Evolutionary conservation across 306 rosid species (phyloP).

Genomic region (Comarum palustre): DNA sequence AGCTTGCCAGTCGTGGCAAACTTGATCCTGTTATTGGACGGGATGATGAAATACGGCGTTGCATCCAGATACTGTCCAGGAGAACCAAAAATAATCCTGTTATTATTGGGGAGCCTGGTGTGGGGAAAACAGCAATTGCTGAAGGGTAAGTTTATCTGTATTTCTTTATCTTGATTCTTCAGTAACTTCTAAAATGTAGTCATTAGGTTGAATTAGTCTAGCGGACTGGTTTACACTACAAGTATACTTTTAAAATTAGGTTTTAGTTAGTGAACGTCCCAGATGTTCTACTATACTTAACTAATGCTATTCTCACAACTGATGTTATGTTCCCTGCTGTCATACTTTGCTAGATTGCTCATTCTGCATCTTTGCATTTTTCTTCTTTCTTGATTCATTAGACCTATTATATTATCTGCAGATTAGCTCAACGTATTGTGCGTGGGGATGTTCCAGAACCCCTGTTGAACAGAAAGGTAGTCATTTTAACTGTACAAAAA

Average conservation of each 20-base stretch:
- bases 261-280: background rate
- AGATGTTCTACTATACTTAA: background rate
- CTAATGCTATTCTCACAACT: background rate
- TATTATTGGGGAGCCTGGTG: slow-evolving; percentile 98
- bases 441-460: slow-evolving; percentile 99
- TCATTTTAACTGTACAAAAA: background rate
- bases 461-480: slow-evolving; percentile 79
- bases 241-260: background rate
- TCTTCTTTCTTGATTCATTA: background rate
- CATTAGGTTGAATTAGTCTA: background rate
- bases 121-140: slow-evolving; percentile 96
- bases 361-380: background rate
- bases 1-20: slow-evolving; percentile 92
- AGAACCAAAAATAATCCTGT: slow-evolving; percentile 96
- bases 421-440: slow-evolving; percentile 94
- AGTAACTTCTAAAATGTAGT: background rate
- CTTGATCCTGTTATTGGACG: slow-evolving; percentile 97
- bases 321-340: background rate
- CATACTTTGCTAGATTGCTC: background rate
- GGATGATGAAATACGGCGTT: slow-evolving; percentile 93
- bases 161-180: background rate
- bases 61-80: slow-evolving; percentile 87
- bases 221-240: background rate
- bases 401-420: slow-evolving; percentile 25
- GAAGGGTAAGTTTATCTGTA: slow-evolving; percentile 75